Evolutionary conservation across 305 asterid species (phyloP).

Genomic region (Solanum aculeatissimum): DNA sequence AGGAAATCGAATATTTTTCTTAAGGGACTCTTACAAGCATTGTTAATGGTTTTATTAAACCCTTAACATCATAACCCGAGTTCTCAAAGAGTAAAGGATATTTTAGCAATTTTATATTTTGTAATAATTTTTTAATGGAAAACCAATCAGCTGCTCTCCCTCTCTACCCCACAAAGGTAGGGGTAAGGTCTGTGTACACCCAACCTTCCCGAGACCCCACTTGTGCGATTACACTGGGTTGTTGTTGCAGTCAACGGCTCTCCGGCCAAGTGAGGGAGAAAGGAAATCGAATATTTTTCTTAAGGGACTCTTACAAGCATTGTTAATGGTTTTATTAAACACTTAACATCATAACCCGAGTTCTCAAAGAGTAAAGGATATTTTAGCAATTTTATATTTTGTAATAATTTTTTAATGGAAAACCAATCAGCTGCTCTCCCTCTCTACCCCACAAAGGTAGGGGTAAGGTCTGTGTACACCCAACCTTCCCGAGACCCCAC

Average conservation of each 20-base stretch:
- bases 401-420: background rate
- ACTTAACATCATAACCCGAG: background rate
- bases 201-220: background rate
- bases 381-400: background rate
- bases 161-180: background rate
- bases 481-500: background rate
- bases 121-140: background rate
- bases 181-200: background rate
- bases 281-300: background rate
- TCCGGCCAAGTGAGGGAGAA: background rate
- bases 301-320: background rate
- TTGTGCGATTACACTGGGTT: background rate
- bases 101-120: background rate
- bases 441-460: background rate
- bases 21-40: background rate
- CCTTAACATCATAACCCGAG: background rate
- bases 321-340: background rate
- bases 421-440: background rate
- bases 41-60: background rate
- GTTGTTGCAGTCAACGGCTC: background rate
- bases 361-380: background rate
- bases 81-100: background rate
- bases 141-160: background rate
- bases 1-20: background rate
- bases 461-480: background rate